Conservation (phyloP, 2,329 filamentous ascomycete genomes). For the Cordyceps cicadae region DNA sequence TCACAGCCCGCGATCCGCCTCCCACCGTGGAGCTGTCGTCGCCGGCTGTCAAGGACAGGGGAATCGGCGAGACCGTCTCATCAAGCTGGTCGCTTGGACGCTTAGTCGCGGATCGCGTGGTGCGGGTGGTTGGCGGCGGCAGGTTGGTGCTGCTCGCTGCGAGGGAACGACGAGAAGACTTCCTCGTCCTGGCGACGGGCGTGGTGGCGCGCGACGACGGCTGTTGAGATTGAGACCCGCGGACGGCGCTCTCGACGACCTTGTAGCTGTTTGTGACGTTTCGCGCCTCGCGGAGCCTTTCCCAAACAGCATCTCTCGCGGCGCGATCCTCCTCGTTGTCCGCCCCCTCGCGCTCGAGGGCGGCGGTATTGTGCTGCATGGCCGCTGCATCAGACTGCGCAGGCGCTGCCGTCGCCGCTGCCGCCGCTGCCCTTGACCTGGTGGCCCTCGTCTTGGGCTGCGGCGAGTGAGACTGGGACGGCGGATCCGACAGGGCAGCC, state of each 20-base stretch:
- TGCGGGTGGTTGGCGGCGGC: slow-evolving; percentile 29
- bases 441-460: slow-evolving; percentile 18
- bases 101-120: slow-evolving; percentile 45
- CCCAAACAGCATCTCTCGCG: slow-evolving; percentile 25
- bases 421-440: slow-evolving; percentile 9
- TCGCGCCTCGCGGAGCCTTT: slow-evolving; percentile 29
- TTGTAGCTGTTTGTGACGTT: slow-evolving; percentile 30
- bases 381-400: slow-evolving; percentile 2
- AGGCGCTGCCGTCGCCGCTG: background rate
- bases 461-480: slow-evolving; percentile 26
- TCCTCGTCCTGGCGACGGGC: slow-evolving; percentile 25
- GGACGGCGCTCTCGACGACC: slow-evolving; percentile 31
- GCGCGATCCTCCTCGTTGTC: slow-evolving; percentile 22
- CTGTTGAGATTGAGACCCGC: slow-evolving; percentile 21
- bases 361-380: slow-evolving; percentile 1
- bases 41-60: slow-evolving; percentile 37
- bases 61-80: slow-evolving; percentile 43
- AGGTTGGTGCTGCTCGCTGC: slow-evolving; percentile 16
- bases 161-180: slow-evolving; percentile 27
- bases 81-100: slow-evolving; percentile 48
- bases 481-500: slow-evolving; percentile 22
- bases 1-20: slow-evolving; percentile 50
- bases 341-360: slow-evolving; percentile 14
- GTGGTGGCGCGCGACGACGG: slow-evolving; percentile 22
- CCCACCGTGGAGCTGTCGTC: slow-evolving; percentile 38